Conservation (phyloP, 768 basidiomycete species). For the Sarcodon sp. region DNA sequence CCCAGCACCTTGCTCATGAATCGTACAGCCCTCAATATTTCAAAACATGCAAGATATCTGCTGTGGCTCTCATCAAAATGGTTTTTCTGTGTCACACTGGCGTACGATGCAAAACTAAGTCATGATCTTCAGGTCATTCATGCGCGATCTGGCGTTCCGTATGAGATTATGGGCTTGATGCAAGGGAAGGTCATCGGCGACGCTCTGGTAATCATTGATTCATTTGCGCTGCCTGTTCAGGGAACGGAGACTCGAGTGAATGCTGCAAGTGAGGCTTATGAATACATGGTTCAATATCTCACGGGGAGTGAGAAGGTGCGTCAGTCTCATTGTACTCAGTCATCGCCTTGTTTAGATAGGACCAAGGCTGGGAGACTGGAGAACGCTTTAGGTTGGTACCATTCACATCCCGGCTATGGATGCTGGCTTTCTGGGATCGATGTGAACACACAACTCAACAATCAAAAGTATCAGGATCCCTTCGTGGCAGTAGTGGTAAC, state of each 20-base stretch:
- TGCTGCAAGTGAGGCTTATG: constrained; percentile 88
- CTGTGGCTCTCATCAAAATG: constrained; percentile 94
- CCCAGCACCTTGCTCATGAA: neutral
- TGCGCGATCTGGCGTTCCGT: constrained; percentile 90
- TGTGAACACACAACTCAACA: constrained; percentile 91
- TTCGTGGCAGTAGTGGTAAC: constrained; percentile 90
- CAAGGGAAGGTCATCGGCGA: constrained; percentile 86
- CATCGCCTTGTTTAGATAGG: neutral
- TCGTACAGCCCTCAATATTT: constrained; percentile 62
- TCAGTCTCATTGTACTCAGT: neutral
- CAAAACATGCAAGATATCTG: constrained; percentile 89
- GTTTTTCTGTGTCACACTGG: constrained; percentile 19
- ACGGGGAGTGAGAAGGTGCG: constrained; percentile 68
- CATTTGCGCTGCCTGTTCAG: constrained; percentile 93
- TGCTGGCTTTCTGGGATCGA: constrained; percentile 99
- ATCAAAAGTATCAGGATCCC: constrained; percentile 92
- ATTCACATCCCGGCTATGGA: constrained; percentile 97
- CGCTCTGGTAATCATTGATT: constrained; percentile 82
- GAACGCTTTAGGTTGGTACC: constrained; percentile 94
- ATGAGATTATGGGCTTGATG: constrained; percentile 99
- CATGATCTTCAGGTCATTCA: constrained; percentile 76
- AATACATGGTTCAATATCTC: constrained; percentile 96
- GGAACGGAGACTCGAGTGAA: constrained; percentile 98
- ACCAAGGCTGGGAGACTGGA: constrained; percentile 70
- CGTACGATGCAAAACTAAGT: constrained; percentile 1